Percentiles rank a stretch among this genome's conserved stretches.
Conservation (phyloP, 306 rosid species). For the Citrullus amarus region DNA sequence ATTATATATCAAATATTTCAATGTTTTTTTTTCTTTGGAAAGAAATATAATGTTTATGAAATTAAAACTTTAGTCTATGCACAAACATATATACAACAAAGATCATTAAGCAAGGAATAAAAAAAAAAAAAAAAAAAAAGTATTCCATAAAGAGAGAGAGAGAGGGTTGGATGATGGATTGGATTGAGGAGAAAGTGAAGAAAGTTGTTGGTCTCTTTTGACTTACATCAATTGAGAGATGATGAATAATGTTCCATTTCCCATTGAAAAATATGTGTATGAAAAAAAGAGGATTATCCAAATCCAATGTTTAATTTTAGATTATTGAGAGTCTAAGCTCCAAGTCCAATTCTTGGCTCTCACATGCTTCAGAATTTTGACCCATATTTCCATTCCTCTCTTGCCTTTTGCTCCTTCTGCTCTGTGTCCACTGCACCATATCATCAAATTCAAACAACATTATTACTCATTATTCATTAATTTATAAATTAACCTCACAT, state of each 20-base stretch:
- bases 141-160: background rate
- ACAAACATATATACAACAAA: background rate
- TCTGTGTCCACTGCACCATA: background rate
- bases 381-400: background rate
- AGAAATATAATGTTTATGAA: background rate
- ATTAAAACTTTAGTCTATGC: background rate
- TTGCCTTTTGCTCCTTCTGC: background rate
- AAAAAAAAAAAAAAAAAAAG: background rate
- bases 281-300: background rate
- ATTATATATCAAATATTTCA: too few species aligned
- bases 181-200: background rate
- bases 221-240: constrained; percentile 6
- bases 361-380: background rate
- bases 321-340: constrained; percentile 14
- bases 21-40: too few species aligned
- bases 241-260: background rate
- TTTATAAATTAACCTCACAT: too few species aligned
- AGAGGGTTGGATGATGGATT: background rate
- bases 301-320: background rate
- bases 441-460: too few species aligned
- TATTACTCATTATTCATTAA: too few species aligned
- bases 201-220: background rate
- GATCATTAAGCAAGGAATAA: background rate
- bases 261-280: background rate
- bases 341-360: constrained; percentile 11